Percentiles rank a stretch among this genome's conserved stretches.
phyloP scores from a whole-genome alignment of 1,139 yeast genomes.

The Protomyces lactucae-debilis region DNA sequence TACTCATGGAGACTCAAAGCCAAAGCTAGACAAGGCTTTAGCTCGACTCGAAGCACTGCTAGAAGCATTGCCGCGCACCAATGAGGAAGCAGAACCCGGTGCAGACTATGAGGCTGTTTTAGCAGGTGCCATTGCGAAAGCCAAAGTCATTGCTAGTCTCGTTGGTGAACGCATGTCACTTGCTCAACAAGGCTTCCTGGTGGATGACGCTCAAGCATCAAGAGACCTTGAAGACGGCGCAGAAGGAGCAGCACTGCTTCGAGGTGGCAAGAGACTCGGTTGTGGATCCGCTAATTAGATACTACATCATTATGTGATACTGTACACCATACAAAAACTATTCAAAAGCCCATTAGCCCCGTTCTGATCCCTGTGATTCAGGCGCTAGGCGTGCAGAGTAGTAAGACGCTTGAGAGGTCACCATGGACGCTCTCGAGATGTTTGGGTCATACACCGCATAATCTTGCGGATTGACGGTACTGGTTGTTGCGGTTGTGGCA shows the following conservation, averaged over 20 bases:
- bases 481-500: not conserved
- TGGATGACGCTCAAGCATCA: not conserved
- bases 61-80: conserved; percentile 36
- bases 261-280: conserved; percentile 4
- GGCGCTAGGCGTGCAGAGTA: not conserved
- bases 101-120: conserved; percentile 37
- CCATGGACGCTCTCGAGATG: not conserved
- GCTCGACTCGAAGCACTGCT: conserved; percentile 31
- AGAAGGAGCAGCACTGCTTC: conserved; percentile 3
- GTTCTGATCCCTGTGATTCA: not conserved
- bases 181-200: conserved; percentile 6
- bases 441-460: not conserved
- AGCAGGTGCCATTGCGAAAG: conserved; percentile 38
- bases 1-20: not conserved
- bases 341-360: not conserved
- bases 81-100: conserved; percentile 37
- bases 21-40: conserved; percentile 29
- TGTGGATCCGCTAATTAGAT: not conserved
- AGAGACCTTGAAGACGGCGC: conserved; percentile 24
- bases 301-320: no score
- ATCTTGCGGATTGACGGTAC: not conserved
- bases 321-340: no score
- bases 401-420: not conserved
- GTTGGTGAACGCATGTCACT: conserved; percentile 31
- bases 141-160: conserved; percentile 36